Percentiles rank a stretch among this genome's conserved stretches.
Conservation (phyloP, 208 protist genomes). For the Acanthamoeba quina region DNA sequence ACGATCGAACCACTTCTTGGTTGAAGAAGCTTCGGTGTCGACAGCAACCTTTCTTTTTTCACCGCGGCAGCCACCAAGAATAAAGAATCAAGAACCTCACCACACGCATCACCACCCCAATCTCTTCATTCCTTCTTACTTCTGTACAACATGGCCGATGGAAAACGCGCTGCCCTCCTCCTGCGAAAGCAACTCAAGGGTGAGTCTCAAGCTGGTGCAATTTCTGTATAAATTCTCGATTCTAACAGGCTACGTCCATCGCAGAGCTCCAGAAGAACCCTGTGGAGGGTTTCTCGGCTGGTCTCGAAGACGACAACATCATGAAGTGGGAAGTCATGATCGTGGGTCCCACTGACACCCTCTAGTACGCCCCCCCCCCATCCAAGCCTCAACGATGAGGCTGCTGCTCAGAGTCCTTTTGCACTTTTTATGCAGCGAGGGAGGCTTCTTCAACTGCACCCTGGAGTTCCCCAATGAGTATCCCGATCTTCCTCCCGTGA, state of each 20-base stretch:
- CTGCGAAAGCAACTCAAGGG: constrained; percentile 71
- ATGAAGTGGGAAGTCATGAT: constrained; percentile 93
- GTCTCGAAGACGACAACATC: constrained; percentile 91
- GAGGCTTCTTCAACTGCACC: constrained; percentile 87
- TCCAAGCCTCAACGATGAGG: not conserved
- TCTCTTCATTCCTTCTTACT: too few relatives aligned
- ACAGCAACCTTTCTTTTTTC: not conserved
- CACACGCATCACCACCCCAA: not conserved
- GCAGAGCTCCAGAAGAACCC: constrained; percentile 86
- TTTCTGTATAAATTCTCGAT: not conserved
- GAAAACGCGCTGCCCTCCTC: constrained; percentile 62
- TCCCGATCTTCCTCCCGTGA: constrained; percentile 88
- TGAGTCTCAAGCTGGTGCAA: not conserved
- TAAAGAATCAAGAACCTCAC: constrained; percentile 1
- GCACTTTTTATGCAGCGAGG: constrained; percentile 82
- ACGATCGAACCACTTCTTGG: not conserved
- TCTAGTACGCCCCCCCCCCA: constrained; percentile 85
- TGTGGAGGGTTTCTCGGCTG: constrained; percentile 90
- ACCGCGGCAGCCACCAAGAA: not conserved
- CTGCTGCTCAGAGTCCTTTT: not conserved
- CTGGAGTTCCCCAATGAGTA: constrained; percentile 88
- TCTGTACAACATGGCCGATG: constrained; percentile 15
- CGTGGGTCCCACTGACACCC: constrained; percentile 90
- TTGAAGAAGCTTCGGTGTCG: not conserved
- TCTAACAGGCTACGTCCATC: not conserved